Conservation (phyloP, 2,329 filamentous ascomycete genomes). For the Trichoderma brevicompactum region DNA sequence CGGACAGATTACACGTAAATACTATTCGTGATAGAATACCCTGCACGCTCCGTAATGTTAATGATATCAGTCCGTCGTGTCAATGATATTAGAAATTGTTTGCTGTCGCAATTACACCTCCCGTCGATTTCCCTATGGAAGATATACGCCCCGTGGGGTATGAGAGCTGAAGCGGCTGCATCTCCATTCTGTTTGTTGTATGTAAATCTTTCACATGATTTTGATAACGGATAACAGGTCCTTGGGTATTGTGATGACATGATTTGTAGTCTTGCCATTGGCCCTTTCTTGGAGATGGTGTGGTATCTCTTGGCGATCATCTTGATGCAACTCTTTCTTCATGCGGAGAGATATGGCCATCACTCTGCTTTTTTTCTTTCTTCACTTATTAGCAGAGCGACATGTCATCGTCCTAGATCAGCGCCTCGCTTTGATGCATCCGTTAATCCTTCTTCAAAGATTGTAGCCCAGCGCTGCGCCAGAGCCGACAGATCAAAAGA, state of each 20-base stretch:
- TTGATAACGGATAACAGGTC: too few relatives aligned
- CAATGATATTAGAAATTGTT: neutral
- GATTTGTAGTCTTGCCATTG: too few relatives aligned
- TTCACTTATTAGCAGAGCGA: neutral
- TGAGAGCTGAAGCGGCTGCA: neutral
- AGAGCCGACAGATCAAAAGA: constrained; percentile 39
- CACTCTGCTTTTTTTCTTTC: neutral
- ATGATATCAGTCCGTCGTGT: neutral
- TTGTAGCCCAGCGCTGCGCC: constrained; percentile 41
- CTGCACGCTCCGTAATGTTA: too few relatives aligned
- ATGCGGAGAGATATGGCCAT: neutral
- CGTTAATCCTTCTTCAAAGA: constrained; percentile 43
- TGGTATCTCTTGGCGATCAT: neutral
- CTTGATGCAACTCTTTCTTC: neutral
- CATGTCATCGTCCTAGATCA: constrained; percentile 23
- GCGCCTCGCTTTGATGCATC: constrained; percentile 37
- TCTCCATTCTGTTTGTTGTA: too few relatives aligned
- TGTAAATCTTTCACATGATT: too few relatives aligned
- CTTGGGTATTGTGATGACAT: too few relatives aligned
- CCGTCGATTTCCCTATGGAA: neutral
- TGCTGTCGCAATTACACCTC: neutral
- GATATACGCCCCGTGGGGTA: neutral
- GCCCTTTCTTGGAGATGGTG: too few relatives aligned
- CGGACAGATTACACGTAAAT: constrained; percentile 4
- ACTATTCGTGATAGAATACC: neutral